Conservation (phyloP, 163 green algal species). For the Scenedesmus sp. region DNA sequence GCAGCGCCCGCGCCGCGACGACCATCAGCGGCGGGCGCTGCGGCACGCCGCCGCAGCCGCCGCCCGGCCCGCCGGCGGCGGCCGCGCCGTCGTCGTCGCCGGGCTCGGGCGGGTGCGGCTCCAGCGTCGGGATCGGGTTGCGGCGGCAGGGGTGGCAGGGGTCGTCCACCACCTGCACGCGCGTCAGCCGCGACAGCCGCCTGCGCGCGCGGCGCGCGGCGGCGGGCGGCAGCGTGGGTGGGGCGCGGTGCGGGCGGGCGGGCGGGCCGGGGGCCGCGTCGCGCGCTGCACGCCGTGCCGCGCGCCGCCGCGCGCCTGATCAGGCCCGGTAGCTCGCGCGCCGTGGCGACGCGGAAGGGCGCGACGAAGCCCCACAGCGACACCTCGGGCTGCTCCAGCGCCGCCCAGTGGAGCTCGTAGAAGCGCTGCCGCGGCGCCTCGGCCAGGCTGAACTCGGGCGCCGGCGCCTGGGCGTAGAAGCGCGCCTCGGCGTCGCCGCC, state of each 20-base stretch:
- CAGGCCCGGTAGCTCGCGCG: too few relatives aligned
- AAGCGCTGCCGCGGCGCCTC: background rate
- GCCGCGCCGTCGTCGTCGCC: too few relatives aligned
- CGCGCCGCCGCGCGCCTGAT: too few relatives aligned
- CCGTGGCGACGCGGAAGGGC: too few relatives aligned
- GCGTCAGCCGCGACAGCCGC: constrained; percentile 3
- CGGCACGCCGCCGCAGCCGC: too few relatives aligned
- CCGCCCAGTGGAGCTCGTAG: background rate
- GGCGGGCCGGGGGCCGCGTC: too few relatives aligned
- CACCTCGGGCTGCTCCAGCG: constrained; percentile 11
- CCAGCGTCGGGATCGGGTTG: background rate
- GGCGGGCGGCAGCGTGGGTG: background rate
- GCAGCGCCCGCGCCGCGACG: background rate
- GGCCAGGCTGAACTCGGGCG: background rate
- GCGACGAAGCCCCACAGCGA: too few relatives aligned
- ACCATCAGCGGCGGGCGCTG: constrained; percentile 9
- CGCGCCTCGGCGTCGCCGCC: too few relatives aligned
- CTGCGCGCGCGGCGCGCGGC: background rate
- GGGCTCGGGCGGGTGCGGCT: background rate
- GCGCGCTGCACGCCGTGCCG: too few relatives aligned
- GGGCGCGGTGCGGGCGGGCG: too few relatives aligned
- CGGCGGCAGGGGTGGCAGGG: constrained; percentile 21
- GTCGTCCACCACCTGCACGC: background rate
- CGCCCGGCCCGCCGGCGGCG: too few relatives aligned
- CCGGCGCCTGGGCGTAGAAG: background rate